Evolutionary conservation across 106 monocot species (phyloP), one percentile per base, ranked within the genome.

Genomic region (Ottelia alismoides): DNA sequence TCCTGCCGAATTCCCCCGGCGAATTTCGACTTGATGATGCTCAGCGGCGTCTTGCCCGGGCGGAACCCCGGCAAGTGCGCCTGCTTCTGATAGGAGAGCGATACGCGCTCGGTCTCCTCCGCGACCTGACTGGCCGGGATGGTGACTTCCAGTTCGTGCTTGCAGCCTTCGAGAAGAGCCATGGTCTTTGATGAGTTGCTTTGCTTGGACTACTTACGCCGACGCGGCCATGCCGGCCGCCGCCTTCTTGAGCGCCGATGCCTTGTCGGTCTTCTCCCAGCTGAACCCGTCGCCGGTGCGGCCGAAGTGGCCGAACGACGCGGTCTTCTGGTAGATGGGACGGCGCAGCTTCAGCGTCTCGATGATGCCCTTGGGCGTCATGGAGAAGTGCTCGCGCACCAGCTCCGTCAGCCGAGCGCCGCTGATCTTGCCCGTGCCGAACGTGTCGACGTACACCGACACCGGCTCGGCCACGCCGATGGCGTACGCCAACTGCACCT

Each of bases 381-480:
- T 35, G 22, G 31, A 31, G 35, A 57, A 57, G 30, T 40, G 31
- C 57, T 57, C 57, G 35, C 43, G 31, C 35, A 57, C 57, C 3
- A 57, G 20, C 57, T 35, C 2, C 31, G 43, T 12, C 22, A 57
- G 31, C 57, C 43, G 35, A 31, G 21, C 43, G 35, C 43, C 57
- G 19, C 35, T 31, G 31, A 57, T 57, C 57, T 20, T 57, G 19
- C 57, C 57, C 12, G 57, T 57, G 17, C 57, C 57, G 20, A 35
- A 57, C 1, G 35, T 21, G 35, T 57, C 57, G 22, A 57, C 57
- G 20, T 35, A 57, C 31, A 57, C 57, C 10, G 57, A 57, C 20
- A 57, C 22, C 1, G 57, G 57, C 31, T 57, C 57, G 23, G 57
- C 35, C 35, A 57, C 57, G 3, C 57, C 57, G 22, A 57, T 57